Base-by-base conservation (phyloP, 352 stramenopile species). In the Pythium dissotocum region DNA sequence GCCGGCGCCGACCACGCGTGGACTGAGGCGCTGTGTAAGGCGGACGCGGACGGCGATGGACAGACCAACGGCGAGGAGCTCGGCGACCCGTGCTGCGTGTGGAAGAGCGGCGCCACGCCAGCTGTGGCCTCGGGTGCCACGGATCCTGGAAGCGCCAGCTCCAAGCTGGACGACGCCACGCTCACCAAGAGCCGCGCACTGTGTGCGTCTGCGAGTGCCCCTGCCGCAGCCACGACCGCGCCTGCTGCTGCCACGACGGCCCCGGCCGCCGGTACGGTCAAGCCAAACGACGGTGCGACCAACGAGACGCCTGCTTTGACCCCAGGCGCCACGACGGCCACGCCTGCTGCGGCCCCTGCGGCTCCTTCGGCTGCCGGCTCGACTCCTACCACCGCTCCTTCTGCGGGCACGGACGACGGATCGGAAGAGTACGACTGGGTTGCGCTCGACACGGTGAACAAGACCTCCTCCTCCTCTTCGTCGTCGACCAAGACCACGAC, bases 21-120 rank as follows among this genome's bases (percentile, higher is more conserved):
- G 75, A 79, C 71, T 4, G 48, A 33, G 10, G 69, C 72, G 52
- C 54, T 89, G 1, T 89, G 81, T 62, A 36, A 84, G 55, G 66
- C 63, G 38, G 81, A 89, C 60, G 73, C 65, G 3, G 81, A 89
- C 61, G 72, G 75, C 35, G 82, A 90, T 54, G 79, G 79, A 35
- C 64, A 73, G 24, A 87, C 75, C 53, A 90, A 90, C 61, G 82
- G 82, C 38, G 53, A 85, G 58, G 82, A 90, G 69, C 71, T 90
- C 18, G 82, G 80, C 40, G 82, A 90, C 65, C 80, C 80, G 35
- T 73, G 74, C 69, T 90, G 82, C 58, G 46, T 62, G 18, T 89
- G 76, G 76, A 74, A 52, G 40, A 33, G 14, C 6, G 68, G 62
- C 26, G 57, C 18, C 42, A 58, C 57, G 46, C 66, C 66, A 1